phyloP scores from a whole-genome alignment of 1,284 basidiomycete genomes.

The Papiliotrema nemorosa region DNA sequence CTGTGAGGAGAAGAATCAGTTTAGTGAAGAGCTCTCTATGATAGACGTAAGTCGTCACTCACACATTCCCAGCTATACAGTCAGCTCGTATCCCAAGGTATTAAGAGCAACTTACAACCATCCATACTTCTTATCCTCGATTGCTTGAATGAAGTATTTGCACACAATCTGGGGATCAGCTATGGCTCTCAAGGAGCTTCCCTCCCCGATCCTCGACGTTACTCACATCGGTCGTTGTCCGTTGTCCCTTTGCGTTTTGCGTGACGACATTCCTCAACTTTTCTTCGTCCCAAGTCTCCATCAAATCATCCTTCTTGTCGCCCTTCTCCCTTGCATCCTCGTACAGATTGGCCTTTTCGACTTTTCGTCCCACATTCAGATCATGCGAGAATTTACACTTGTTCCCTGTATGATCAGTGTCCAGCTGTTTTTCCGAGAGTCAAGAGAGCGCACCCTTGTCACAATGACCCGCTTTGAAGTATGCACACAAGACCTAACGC shows the following conservation, averaged over 20 bases:
- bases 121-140: conserved; percentile 80
- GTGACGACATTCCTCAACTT: conserved; percentile 77
- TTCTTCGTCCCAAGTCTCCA: conserved; percentile 97
- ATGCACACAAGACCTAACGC: conserved; percentile 66
- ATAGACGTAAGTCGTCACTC: conserved; percentile 9
- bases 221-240: conserved; percentile 83
- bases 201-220: neutral
- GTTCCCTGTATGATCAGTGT: conserved; percentile 46
- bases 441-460: conserved; percentile 61
- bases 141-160: conserved; percentile 95
- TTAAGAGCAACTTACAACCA: conserved; percentile 45
- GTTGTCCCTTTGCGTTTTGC: conserved; percentile 85
- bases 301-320: conserved; percentile 60
- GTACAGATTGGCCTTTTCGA: conserved; percentile 95
- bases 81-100: conserved; percentile 8
- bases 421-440: neutral
- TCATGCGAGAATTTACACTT: conserved; percentile 98
- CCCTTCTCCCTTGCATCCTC: conserved; percentile 78
- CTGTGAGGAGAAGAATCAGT: conserved; percentile 16
- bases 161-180: conserved; percentile 73
- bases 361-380: conserved; percentile 79
- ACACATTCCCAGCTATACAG: conserved; percentile 49
- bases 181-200: too few species aligned
- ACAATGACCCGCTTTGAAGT: conserved; percentile 82
- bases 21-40: neutral